Conservation (phyloP, 2,329 filamentous ascomycete species). For the Ophiosphaerella herpotricha region DNA sequence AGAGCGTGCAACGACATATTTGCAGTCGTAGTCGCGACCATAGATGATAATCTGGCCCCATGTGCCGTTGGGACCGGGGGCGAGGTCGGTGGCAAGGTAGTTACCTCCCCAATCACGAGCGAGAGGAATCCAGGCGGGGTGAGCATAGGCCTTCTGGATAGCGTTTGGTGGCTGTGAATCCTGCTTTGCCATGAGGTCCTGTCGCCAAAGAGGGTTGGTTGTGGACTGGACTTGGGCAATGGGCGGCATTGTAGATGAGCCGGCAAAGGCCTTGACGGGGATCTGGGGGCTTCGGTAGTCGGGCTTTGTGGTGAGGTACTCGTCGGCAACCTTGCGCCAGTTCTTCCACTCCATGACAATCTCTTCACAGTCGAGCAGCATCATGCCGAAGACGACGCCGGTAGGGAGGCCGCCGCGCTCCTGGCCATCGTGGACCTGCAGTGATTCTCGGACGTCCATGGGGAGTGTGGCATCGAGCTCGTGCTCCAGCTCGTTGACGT, state of each 20-base stretch:
- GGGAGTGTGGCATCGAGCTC: conserved; percentile 93
- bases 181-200: conserved; percentile 82
- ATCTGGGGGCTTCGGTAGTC: conserved; percentile 63
- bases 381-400: conserved; percentile 88
- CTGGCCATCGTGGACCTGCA: conserved; percentile 93
- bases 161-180: conserved; percentile 84
- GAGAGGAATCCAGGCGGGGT: conserved; percentile 93
- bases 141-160: conserved; percentile 90
- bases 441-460: conserved; percentile 88
- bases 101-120: conserved; percentile 99
- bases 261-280: conserved; percentile 73
- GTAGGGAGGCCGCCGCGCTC: conserved; percentile 90
- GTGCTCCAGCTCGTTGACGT: conserved; percentile 95
- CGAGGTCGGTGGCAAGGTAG: conserved; percentile 90
- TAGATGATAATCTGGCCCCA: conserved; percentile 98
- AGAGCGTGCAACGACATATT: conserved; percentile 92
- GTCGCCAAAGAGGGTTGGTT: conserved; percentile 74
- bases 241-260: conserved; percentile 71
- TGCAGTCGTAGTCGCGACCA: conserved; percentile 96
- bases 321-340: conserved; percentile 91
- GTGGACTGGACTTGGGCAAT: conserved; percentile 55
- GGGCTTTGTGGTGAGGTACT: conserved; percentile 70
- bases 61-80: conserved; percentile 83
- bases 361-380: conserved; percentile 97
- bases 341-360: conserved; percentile 98